These are phyloP conservation scores for Coemansia sp. DNA, from an alignment of 192 early-diverging fungal genomes.

Conservation along the genomic window DNA sequence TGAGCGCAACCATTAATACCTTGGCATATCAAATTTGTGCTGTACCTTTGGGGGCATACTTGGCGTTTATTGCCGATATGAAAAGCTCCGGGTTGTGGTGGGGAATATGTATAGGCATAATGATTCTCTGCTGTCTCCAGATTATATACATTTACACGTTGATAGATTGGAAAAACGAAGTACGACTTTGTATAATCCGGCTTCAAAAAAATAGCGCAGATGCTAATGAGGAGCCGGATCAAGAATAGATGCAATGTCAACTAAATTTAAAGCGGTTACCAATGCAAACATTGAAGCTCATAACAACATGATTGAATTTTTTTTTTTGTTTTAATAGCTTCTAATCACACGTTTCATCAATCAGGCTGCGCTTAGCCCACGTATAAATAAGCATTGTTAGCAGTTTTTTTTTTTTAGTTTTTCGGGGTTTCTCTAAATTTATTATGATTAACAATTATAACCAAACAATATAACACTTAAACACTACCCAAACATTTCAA, in stretches of 20 bases:
- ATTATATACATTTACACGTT: conserved; percentile 7
- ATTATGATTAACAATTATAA: no score
- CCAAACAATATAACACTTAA: no score
- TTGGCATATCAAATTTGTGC: conserved; percentile 49
- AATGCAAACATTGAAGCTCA: no score
- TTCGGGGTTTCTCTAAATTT: no score
- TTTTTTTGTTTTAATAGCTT: no score
- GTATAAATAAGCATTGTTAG: no score
- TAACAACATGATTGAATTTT: no score
- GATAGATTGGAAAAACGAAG: conserved; percentile 11
- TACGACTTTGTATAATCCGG: conserved; percentile 6
- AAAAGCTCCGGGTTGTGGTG: conserved; percentile 28
- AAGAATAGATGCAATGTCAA: background rate
- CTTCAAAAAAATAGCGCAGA: conserved; percentile 1
- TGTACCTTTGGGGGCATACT: conserved; percentile 44
- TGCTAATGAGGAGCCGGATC: background rate
- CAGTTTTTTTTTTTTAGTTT: no score
- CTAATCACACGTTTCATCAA: no score
- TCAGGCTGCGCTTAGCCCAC: no score
- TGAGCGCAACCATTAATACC: conserved; percentile 47
- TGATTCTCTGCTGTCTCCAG: background rate
- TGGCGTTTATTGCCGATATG: conserved; percentile 27
- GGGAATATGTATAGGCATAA: conserved; percentile 14
- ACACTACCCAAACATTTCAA: no score
- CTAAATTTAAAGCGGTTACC: no score